Evolutionary conservation across 805 yeast species (phyloP).

Genomic region (Yarrowia yakushimensis): DNA sequence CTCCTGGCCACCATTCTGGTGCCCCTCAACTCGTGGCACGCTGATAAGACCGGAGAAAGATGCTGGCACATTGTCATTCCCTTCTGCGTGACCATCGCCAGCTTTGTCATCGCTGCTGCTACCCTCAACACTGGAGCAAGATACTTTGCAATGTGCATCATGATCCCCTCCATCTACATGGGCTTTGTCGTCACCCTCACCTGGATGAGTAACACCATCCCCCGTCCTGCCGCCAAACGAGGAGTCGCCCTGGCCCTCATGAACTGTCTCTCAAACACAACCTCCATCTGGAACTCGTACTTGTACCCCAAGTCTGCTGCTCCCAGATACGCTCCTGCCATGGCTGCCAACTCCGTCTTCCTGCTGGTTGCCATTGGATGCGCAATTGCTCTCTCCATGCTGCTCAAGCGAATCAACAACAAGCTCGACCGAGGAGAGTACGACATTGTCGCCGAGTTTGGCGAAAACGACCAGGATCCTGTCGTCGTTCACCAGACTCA

Average conservation of each 20-base stretch:
- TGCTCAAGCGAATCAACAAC: constrained; percentile 24
- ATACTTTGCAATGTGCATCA: constrained; percentile 53
- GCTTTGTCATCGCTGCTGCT: constrained; percentile 32
- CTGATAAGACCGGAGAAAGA: constrained; percentile 55
- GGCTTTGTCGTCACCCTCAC: constrained; percentile 51
- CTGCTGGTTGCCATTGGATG: constrained; percentile 22
- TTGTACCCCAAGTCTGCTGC: constrained; percentile 27
- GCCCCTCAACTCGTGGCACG: constrained; percentile 52
- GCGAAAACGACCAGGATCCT: constrained; percentile 8
- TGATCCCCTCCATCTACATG: constrained; percentile 55
- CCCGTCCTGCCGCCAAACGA: constrained; percentile 58
- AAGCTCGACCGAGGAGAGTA: constrained; percentile 27
- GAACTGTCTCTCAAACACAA: constrained; percentile 37
- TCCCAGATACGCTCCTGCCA: constrained; percentile 28
- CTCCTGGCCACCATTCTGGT: constrained; percentile 50
- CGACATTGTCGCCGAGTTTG: constrained; percentile 27
- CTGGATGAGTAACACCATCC: constrained; percentile 55
- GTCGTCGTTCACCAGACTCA: constrained; percentile 4
- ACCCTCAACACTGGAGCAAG: constrained; percentile 55
- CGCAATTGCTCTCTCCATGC: constrained; percentile 8
- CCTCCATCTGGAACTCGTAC: constrained; percentile 29
- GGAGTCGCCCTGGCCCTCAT: constrained; percentile 55
- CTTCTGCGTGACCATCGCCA: constrained; percentile 40
- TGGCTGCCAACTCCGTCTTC: constrained; percentile 28
- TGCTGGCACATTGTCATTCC: constrained; percentile 49